Conservation (phyloP, 306 rosid species). For the Pyrus pyrifolia region DNA sequence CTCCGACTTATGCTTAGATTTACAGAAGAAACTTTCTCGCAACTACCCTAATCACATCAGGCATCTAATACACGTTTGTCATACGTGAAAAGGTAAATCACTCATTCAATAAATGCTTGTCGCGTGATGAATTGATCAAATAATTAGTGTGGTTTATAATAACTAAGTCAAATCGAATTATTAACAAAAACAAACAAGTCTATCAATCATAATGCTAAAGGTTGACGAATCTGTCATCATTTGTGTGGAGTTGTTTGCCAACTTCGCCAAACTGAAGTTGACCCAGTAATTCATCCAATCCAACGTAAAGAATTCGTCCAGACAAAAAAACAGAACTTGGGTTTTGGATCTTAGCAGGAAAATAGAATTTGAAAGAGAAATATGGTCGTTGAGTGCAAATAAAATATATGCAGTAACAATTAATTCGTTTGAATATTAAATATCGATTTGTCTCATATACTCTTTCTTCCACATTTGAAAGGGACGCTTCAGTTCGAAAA, state of each 20-base stretch:
- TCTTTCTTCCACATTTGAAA: neutral
- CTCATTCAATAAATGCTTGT: too few relatives aligned
- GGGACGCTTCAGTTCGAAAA: neutral
- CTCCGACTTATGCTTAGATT: neutral
- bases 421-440: neutral
- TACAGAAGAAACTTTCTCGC: too few relatives aligned
- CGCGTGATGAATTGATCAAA: too few relatives aligned
- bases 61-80: neutral
- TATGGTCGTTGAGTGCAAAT: neutral
- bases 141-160: too few relatives aligned
- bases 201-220: neutral
- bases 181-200: neutral
- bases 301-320: neutral
- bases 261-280: conserved; percentile 10
- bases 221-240: neutral
- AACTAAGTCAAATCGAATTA: neutral
- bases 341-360: neutral
- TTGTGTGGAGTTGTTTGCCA: conserved; percentile 5
- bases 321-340: neutral
- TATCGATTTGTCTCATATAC: too few relatives aligned
- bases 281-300: neutral
- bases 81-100: too few relatives aligned
- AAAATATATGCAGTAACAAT: neutral
- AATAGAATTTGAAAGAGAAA: neutral
- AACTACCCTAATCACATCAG: neutral